phyloP scores from a whole-genome alignment of 768 basidiomycete species.

The Megacollybia marginata region DNA sequence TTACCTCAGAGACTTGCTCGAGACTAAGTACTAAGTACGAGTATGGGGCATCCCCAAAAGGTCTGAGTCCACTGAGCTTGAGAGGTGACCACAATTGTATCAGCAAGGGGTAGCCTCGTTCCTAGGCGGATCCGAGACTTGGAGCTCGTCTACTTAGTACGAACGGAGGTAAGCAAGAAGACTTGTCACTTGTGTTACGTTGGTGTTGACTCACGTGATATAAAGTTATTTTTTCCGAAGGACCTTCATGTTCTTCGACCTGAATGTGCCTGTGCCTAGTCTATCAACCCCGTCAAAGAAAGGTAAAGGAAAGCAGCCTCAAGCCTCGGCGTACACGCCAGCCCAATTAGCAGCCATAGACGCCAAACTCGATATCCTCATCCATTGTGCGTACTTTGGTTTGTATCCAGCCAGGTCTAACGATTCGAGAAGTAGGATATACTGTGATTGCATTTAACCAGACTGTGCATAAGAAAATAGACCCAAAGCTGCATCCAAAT shows the following conservation, averaged over 20 bases:
- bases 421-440: constrained; percentile 66
- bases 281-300: constrained; percentile 35
- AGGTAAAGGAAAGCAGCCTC: constrained; percentile 46
- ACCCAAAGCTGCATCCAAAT: constrained; percentile 64
- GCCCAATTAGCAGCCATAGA: constrained; percentile 56
- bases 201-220: too few species aligned
- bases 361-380: constrained; percentile 56
- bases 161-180: too few species aligned
- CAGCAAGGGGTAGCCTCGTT: too few species aligned
- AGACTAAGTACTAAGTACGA: too few species aligned
- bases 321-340: constrained; percentile 34
- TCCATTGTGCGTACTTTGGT: constrained; percentile 51
- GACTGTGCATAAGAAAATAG: constrained; percentile 62
- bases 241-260: constrained; percentile 53
- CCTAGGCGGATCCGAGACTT: too few species aligned
- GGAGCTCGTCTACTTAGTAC: too few species aligned
- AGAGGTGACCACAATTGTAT: too few species aligned
- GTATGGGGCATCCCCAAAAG: too few species aligned
- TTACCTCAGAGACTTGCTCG: too few species aligned
- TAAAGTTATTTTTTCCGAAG: too few species aligned
- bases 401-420: constrained; percentile 4
- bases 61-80: too few species aligned
- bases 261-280: constrained; percentile 50
- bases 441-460: constrained; percentile 74
- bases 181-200: too few species aligned